phyloP scores from a whole-genome alignment of 208 protist genomes.

The Acanthamoeba healyi region DNA sequence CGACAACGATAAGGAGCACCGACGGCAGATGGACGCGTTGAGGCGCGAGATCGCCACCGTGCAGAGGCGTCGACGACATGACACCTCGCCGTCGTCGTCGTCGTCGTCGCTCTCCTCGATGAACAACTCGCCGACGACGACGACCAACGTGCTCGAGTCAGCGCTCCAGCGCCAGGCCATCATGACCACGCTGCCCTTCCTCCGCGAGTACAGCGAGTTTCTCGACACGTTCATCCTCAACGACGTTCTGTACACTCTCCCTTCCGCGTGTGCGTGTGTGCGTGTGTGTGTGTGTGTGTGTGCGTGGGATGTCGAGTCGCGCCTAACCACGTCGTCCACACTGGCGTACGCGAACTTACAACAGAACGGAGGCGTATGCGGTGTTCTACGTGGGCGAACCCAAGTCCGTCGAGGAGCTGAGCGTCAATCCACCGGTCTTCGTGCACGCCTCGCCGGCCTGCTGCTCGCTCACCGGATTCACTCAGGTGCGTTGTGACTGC shows the following conservation, averaged over 20 bases:
- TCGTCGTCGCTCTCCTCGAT: not conserved
- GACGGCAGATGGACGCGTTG: not conserved
- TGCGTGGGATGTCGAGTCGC: not conserved
- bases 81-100: not conserved
- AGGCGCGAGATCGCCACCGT: not conserved
- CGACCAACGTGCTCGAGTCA: not conserved
- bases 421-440: constrained; percentile 38
- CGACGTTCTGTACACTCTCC: not conserved
- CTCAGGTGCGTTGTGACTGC: not conserved
- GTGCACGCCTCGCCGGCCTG: constrained; percentile 27
- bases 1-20: not conserved
- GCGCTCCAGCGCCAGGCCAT: not conserved
- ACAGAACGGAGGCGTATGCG: constrained; percentile 14
- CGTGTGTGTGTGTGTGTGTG: not conserved
- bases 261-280: not conserved
- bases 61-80: not conserved
- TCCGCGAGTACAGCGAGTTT: not conserved
- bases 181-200: constrained; percentile 28
- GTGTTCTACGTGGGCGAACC: constrained; percentile 30
- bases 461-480: constrained; percentile 2
- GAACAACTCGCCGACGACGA: not conserved
- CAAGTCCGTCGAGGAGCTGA: constrained; percentile 23
- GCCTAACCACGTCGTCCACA: too few relatives aligned
- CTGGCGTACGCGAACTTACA: too few relatives aligned
- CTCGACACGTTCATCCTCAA: constrained; percentile 7